Percentiles rank a stretch among this genome's conserved stretches.
phyloP scores from a whole-genome alignment of 176 grass and related monocot species.

The Saccharum officinarum region DNA sequence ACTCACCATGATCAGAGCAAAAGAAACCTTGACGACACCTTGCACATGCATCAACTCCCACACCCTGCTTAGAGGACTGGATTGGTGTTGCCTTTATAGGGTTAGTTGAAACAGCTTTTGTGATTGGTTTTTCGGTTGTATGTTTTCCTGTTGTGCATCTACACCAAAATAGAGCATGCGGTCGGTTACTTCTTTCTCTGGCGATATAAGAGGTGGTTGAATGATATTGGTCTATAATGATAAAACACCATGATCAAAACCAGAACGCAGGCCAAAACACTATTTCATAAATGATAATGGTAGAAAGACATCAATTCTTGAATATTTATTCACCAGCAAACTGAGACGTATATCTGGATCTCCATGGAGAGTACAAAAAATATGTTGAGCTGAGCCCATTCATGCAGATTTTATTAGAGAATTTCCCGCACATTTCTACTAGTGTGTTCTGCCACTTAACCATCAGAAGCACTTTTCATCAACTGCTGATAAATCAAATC shows the following conservation, averaged over 20 bases:
- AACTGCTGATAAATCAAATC: background rate
- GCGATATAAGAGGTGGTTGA: background rate
- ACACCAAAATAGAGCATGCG: constrained; percentile 4
- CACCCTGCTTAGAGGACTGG: constrained; percentile 44
- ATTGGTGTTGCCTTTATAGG: constrained; percentile 44
- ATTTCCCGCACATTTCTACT: background rate
- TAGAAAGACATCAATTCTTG: constrained; percentile 3
- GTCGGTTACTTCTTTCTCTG: background rate
- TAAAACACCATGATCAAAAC: background rate
- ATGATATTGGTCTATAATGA: constrained; percentile 5
- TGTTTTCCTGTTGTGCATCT: constrained; percentile 95
- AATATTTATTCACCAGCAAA: background rate
- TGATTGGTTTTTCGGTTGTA: constrained; percentile 86
- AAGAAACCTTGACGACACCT: constrained; percentile 95
- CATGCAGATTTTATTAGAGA: constrained; percentile 5
- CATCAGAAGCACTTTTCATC: background rate
- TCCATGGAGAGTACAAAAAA: background rate
- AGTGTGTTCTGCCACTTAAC: background rate
- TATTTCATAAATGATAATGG: background rate
- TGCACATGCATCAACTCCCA: constrained; percentile 53
- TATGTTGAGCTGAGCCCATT: background rate
- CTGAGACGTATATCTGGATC: background rate
- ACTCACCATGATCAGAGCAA: constrained; percentile 97
- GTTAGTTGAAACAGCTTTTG: constrained; percentile 65
- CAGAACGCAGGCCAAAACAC: background rate